A percentile compares a stretch with the other conserved stretches of the same genome.
These are phyloP conservation scores for Plasmodium vinckei DNA, from an alignment of 169 alveolate genomes.

Conservation along the genomic window DNA sequence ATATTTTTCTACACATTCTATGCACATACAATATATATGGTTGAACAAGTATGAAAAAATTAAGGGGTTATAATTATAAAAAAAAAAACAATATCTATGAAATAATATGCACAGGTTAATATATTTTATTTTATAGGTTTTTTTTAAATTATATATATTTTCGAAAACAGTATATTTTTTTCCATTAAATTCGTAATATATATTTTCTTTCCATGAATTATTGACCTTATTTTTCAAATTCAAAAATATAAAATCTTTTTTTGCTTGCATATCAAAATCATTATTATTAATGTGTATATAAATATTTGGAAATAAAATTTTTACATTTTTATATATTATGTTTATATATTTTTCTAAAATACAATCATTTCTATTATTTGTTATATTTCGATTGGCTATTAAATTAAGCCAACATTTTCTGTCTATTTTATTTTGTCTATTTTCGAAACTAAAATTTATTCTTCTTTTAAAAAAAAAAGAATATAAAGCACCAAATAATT, in stretches of 20 bases:
- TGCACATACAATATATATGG: slow-evolving; percentile 43
- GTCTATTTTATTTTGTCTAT: neutral
- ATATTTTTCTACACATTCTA: slow-evolving; percentile 22
- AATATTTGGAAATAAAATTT: neutral
- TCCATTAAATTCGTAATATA: slow-evolving; percentile 39
- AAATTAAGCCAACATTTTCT: neutral
- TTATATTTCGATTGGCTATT: neutral
- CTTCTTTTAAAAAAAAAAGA: neutral
- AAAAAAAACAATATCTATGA: slow-evolving; percentile 69
- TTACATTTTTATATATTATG: neutral
- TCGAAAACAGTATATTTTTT: slow-evolving; percentile 56
- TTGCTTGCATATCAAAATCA: slow-evolving; percentile 39
- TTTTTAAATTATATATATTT: slow-evolving; percentile 30
- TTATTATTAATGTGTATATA: slow-evolving; percentile 7
- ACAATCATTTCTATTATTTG: neutral
- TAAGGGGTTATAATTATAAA: slow-evolving; percentile 37
- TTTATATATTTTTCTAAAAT: slow-evolving; percentile 4
- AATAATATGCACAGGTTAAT: slow-evolving; percentile 56
- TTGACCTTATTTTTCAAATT: slow-evolving; percentile 15
- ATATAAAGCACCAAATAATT: neutral
- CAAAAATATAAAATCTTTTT: slow-evolving; percentile 52
- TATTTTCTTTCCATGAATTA: neutral
- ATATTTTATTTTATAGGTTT: slow-evolving; percentile 50
- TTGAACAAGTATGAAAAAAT: slow-evolving; percentile 22
- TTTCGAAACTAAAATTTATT: neutral